phyloP scores from a whole-genome alignment of 805 yeast species.

The Komagataella kurtzmanii region DNA sequence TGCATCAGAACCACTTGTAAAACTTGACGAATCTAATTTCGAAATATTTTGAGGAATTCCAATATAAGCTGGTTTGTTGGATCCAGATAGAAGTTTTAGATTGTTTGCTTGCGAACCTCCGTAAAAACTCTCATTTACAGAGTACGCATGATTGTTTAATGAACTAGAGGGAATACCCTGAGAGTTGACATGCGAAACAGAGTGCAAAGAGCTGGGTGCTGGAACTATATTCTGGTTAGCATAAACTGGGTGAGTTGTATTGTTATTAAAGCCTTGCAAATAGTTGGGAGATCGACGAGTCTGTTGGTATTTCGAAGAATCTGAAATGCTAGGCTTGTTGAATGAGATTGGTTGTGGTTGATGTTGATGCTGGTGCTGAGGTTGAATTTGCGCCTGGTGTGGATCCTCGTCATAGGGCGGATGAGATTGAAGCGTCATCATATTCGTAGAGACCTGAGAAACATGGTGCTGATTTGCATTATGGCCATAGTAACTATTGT shows the following conservation, averaged over 20 bases:
- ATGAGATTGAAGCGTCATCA: neutral
- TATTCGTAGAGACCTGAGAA: neutral
- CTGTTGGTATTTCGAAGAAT: neutral
- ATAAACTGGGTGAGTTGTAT: neutral
- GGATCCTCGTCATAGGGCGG: neutral
- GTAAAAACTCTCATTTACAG: neutral
- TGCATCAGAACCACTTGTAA: neutral
- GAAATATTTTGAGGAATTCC: neutral
- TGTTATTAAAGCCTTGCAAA: neutral
- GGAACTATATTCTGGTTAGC: neutral
- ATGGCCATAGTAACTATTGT: constrained; percentile 13
- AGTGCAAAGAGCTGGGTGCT: neutral
- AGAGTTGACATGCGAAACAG: neutral
- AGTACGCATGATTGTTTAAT: neutral
- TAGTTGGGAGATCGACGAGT: neutral
- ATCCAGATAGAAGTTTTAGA: neutral
- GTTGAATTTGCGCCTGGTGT: neutral
- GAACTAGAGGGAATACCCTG: neutral
- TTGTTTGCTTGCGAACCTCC: neutral
- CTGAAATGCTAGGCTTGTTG: neutral
- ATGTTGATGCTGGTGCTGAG: neutral
- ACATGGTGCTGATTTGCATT: constrained; percentile 11
- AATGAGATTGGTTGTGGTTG: neutral
- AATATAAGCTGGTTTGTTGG: neutral
- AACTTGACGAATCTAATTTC: neutral